Evolutionary conservation across 164 flowering plant genomes (phyloP).

Genomic region (Annona squamosa): DNA sequence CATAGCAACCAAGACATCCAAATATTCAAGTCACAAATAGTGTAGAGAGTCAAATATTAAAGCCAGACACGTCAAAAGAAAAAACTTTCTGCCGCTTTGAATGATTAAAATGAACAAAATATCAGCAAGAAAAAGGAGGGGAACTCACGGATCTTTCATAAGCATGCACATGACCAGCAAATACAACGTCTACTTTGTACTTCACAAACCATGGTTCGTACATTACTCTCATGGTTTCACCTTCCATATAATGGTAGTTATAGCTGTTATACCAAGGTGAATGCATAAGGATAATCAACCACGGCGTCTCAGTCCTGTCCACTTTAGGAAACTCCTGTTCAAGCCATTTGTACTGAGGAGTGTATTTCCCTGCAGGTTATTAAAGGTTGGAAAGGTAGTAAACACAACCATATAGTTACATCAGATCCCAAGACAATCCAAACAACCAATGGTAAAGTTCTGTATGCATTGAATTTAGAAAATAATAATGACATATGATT

Average conservation of each 20-base stretch:
- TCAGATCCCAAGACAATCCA: not conserved
- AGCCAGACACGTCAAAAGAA: not conserved
- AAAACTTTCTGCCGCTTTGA: not conserved
- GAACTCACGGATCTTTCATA: conserved; percentile 48
- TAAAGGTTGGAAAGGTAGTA: not conserved
- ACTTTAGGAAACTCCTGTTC: conserved; percentile 32
- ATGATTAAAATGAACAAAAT: not conserved
- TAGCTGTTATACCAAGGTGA: conserved; percentile 44
- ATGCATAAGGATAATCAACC: conserved; percentile 43
- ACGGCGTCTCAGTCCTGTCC: conserved; percentile 37
- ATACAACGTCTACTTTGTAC: conserved; percentile 51
- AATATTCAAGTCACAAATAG: not conserved
- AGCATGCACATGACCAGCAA: conserved; percentile 59
- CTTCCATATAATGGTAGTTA: conserved; percentile 54
- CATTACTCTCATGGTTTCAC: conserved; percentile 55
- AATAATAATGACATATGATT: no score
- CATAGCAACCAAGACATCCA: not conserved
- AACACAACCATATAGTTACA: not conserved
- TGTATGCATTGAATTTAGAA: not conserved
- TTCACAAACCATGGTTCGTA: conserved; percentile 50
- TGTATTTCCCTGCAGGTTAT: conserved; percentile 26
- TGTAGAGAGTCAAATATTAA: not conserved
- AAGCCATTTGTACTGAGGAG: conserved; percentile 41
- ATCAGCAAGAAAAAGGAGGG: not conserved
- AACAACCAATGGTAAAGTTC: not conserved